These are phyloP conservation scores for Hebeloma cylindrosporum DNA, from an alignment of 768 basidiomycete species.

Conservation along the genomic window DNA sequence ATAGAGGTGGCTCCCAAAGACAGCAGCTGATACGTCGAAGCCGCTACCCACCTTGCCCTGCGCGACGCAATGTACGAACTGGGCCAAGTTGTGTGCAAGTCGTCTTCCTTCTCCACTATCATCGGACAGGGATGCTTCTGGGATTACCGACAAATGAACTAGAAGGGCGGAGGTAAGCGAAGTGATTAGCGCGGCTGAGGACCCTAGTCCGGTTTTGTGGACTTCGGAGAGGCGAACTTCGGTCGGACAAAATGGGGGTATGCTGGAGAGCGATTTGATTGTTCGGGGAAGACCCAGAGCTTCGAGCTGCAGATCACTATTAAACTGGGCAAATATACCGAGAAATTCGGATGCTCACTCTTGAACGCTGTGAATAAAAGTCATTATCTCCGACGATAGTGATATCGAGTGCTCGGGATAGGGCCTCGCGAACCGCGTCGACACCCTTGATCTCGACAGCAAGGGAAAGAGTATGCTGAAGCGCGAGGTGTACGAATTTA, in stretches of 20 bases:
- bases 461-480: conserved; percentile 75
- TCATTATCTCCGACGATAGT: conserved; percentile 93
- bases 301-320: conserved; percentile 51
- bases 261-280: conserved; percentile 58
- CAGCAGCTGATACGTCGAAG: conserved; percentile 93
- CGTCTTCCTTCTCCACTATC: conserved; percentile 46
- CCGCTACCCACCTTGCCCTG: conserved; percentile 99
- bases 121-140: conserved; percentile 45
- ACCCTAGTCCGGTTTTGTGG: conserved; percentile 98
- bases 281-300: conserved; percentile 60
- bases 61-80: conserved; percentile 93
- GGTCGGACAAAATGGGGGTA: conserved; percentile 77
- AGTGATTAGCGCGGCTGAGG: conserved; percentile 95
- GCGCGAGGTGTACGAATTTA: conserved; percentile 89
- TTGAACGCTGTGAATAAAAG: conserved; percentile 92
- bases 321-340: background rate
- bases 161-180: conserved; percentile 88
- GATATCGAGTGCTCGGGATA: conserved; percentile 66
- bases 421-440: conserved; percentile 37
- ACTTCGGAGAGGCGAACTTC: conserved; percentile 71
- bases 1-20: conserved; percentile 94
- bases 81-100: conserved; percentile 89
- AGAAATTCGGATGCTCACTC: conserved; percentile 43
- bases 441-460: conserved; percentile 58
- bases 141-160: conserved; percentile 67